phyloP scores from a whole-genome alignment of 176 grass and related monocot genomes.

The Canna indica region DNA sequence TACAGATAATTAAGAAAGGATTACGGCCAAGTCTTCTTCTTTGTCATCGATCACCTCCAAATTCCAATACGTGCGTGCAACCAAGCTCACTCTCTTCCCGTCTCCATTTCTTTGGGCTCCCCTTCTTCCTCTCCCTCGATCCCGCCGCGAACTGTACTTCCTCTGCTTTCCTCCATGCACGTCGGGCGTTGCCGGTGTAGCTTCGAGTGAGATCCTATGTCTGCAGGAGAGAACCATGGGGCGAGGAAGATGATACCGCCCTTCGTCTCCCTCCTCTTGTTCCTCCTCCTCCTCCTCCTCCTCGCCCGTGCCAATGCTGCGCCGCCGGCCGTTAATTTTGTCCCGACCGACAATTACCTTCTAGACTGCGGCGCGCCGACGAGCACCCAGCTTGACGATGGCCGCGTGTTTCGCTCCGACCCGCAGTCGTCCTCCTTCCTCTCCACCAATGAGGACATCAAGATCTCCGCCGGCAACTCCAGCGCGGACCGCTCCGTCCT shows the following conservation, averaged over 20 bases:
- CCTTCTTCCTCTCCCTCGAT: not conserved
- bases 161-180: not conserved
- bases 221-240: not conserved
- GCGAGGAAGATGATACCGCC: not conserved
- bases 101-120: no score
- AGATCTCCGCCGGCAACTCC: slow-evolving; percentile 40
- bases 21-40: no score
- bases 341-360: slow-evolving; percentile 70
- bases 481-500: slow-evolving; percentile 25
- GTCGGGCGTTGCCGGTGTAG: not conserved
- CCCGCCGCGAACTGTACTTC: no score
- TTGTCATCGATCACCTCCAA: no score
- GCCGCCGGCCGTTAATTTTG: slow-evolving; percentile 11
- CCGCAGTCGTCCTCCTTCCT: slow-evolving; percentile 72
- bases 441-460: slow-evolving; percentile 57
- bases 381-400: slow-evolving; percentile 61
- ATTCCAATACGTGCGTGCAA: not conserved
- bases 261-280: not conserved
- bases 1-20: no score
- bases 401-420: slow-evolving; percentile 66
- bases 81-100: not conserved
- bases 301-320: no score
- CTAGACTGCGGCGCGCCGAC: slow-evolving; percentile 49
- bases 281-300: not conserved
- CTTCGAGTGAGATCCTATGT: not conserved